Conservation (phyloP, 129 eudicot genomes). For the Lactuca saligna region DNA sequence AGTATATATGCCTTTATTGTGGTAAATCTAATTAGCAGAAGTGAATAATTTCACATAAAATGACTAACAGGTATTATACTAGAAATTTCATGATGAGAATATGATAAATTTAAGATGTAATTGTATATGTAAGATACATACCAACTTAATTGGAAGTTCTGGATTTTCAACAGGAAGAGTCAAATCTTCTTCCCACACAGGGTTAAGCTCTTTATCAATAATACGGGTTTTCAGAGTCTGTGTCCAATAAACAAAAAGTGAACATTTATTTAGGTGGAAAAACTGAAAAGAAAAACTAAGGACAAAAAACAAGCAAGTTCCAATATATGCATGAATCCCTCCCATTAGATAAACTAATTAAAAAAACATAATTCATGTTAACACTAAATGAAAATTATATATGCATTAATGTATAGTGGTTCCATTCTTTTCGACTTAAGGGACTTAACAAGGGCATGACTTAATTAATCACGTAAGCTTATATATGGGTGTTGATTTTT, state of each 20-base stretch:
- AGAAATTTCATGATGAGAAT: background rate
- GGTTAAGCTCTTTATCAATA: constrained; percentile 53
- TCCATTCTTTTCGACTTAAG: too few species aligned
- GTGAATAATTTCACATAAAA: background rate
- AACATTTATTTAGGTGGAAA: background rate
- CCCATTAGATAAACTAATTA: background rate
- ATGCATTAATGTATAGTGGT: too few species aligned
- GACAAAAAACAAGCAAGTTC: background rate
- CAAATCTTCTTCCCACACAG: constrained; percentile 78
- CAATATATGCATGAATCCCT: background rate
- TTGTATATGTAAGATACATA: constrained; percentile 8
- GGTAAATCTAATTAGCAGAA: background rate
- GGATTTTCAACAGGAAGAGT: constrained; percentile 63
- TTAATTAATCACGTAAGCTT: too few species aligned
- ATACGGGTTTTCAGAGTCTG: constrained; percentile 75
- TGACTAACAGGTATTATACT: background rate
- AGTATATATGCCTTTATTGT: background rate
- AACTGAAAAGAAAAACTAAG: background rate
- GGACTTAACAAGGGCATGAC: too few species aligned
- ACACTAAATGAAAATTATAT: too few species aligned
- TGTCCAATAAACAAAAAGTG: constrained; percentile 9
- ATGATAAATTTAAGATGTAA: background rate
- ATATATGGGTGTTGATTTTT: too few species aligned
- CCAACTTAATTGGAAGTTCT: constrained; percentile 50
- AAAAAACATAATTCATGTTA: background rate